These are phyloP conservation scores for Apophysomyces sp. DNA, from an alignment of 371 early-diverging fungal species.

Conservation along the genomic window DNA sequence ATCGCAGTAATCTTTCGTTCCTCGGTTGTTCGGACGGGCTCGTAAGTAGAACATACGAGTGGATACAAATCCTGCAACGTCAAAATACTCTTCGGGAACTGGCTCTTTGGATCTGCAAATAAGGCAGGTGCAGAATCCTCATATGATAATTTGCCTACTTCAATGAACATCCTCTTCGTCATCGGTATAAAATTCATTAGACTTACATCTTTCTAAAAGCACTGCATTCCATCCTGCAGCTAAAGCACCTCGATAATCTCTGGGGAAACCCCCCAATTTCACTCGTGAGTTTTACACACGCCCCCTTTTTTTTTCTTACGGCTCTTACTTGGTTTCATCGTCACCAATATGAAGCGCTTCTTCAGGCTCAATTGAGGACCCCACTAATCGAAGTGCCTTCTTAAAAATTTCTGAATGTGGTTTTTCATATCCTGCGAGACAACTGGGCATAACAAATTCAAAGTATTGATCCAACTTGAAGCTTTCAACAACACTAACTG, in stretches of 20 bases:
- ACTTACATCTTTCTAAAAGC: constrained; percentile 32
- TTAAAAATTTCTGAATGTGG: constrained; percentile 18
- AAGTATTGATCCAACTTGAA: constrained; percentile 14
- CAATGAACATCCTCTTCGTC: not conserved
- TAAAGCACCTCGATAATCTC: constrained; percentile 24
- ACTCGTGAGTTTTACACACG: no score
- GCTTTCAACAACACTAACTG: constrained; percentile 15
- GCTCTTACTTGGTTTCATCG: constrained; percentile 31
- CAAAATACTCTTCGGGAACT: constrained; percentile 22
- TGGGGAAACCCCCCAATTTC: no score
- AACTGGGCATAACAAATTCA: constrained; percentile 21
- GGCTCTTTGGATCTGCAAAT: not conserved
- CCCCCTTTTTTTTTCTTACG: not conserved
- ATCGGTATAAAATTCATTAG: not conserved
- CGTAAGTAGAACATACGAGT: constrained; percentile 3
- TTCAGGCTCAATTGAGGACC: constrained; percentile 14
- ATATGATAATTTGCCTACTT: constrained; percentile 26
- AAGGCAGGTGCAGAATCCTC: constrained; percentile 25
- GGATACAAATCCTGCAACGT: constrained; percentile 30
- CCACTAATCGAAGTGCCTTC: constrained; percentile 18
- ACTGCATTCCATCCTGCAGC: constrained; percentile 43
- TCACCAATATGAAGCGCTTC: constrained; percentile 42
- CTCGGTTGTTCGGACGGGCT: not conserved
- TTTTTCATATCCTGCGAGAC: constrained; percentile 16
- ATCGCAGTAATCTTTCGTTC: not conserved